phyloP scores from a whole-genome alignment of 306 rosid species.

The Casuarina cunninghamiana region DNA sequence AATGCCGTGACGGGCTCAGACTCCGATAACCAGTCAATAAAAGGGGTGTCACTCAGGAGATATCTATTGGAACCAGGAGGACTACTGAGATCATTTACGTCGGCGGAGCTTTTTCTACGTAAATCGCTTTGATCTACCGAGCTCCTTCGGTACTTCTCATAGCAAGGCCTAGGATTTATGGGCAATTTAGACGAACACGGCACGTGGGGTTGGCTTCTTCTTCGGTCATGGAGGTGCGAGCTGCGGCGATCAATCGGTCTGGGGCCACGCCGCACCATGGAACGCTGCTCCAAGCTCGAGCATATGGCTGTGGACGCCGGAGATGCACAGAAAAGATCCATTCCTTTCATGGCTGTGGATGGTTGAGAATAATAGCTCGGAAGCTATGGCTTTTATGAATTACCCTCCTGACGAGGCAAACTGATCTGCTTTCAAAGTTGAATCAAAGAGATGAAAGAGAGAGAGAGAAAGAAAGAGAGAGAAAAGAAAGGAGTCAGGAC shows the following conservation, averaged over 20 bases:
- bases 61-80: constrained; percentile 41
- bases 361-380: neutral
- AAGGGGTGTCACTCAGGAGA: constrained; percentile 44
- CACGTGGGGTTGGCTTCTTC: constrained; percentile 35
- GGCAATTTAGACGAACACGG: constrained; percentile 81
- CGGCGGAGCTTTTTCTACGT: constrained; percentile 53
- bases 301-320: constrained; percentile 66
- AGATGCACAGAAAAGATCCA: constrained; percentile 70
- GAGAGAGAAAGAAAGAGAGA: constrained; percentile 1
- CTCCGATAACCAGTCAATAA: constrained; percentile 55
- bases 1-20: constrained; percentile 27
- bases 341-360: constrained; percentile 47
- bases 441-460: neutral
- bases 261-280: constrained; percentile 35
- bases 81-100: constrained; percentile 33
- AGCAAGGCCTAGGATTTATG: constrained; percentile 55
- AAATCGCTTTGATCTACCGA: constrained; percentile 33
- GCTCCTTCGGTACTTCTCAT: constrained; percentile 50
- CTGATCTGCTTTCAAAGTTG: constrained; percentile 22
- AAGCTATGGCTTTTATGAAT: constrained; percentile 5
- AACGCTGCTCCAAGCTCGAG: constrained; percentile 51
- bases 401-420: constrained; percentile 25
- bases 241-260: constrained; percentile 19
- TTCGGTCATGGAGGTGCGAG: constrained; percentile 26
- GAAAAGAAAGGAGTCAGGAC: constrained; percentile 24